Percentiles rank a stretch among this genome's conserved stretches.
Evolutionary conservation across 2,329 filamentous ascomycete species (phyloP).

Genomic region (Gnomoniopsis sp.): DNA sequence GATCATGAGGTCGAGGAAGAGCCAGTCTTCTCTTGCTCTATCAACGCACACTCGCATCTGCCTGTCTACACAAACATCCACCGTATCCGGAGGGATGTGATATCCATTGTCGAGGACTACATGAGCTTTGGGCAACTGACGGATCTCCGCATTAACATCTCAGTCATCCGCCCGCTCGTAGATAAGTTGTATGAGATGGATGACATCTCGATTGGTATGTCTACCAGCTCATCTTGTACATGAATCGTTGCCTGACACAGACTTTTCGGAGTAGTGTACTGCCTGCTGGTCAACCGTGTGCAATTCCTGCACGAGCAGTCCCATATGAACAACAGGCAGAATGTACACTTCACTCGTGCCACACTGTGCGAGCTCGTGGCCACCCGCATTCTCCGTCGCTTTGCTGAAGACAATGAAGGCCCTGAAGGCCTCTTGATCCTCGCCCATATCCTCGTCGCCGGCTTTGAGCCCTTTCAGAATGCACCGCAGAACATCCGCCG

Average conservation of each 20-base stretch:
- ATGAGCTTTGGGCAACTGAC: constrained; percentile 71
- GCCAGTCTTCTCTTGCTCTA: constrained; percentile 49
- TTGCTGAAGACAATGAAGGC: constrained; percentile 73
- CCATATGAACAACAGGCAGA: constrained; percentile 73
- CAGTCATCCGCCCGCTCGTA: constrained; percentile 77
- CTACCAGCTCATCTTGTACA: neutral
- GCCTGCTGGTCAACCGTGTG: constrained; percentile 75
- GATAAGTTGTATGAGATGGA: constrained; percentile 76
- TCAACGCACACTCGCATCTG: constrained; percentile 59
- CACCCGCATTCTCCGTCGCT: constrained; percentile 71
- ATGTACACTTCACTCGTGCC: constrained; percentile 74
- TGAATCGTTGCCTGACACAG: neutral
- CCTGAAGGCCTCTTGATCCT: constrained; percentile 68
- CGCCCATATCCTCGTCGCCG: constrained; percentile 76
- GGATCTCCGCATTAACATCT: constrained; percentile 77
- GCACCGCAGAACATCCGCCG: constrained; percentile 65
- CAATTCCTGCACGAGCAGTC: constrained; percentile 78
- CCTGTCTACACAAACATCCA: constrained; percentile 78
- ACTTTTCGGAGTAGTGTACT: constrained; percentile 59
- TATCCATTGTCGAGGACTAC: constrained; percentile 60
- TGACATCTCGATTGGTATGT: constrained; percentile 70
- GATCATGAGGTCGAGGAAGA: constrained; percentile 35
- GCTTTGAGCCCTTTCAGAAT: constrained; percentile 83
- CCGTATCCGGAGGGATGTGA: constrained; percentile 62
- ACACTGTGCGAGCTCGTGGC: constrained; percentile 79